Evolutionary conservation across 73 alveolate genomes (phyloP).

Genomic region (Stentor coeruleus): DNA sequence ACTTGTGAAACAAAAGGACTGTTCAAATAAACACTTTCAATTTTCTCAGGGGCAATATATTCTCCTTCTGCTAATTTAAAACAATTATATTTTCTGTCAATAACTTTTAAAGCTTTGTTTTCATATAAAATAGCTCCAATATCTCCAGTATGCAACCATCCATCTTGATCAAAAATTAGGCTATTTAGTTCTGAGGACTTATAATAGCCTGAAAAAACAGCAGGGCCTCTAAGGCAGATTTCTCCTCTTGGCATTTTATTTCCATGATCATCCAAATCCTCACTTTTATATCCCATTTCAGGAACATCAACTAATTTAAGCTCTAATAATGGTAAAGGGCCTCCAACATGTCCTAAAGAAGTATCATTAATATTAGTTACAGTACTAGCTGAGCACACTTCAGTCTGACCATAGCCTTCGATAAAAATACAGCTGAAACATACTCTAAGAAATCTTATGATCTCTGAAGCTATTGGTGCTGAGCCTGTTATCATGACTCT

Average conservation of each 20-base stretch:
- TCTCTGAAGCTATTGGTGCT: slow-evolving; percentile 84
- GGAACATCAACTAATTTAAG: slow-evolving; percentile 78
- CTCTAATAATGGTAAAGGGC: slow-evolving; percentile 60
- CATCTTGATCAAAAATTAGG: slow-evolving; percentile 78
- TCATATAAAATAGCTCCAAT: slow-evolving; percentile 65
- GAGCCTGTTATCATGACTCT: slow-evolving; percentile 76
- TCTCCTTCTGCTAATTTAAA: slow-evolving; percentile 95
- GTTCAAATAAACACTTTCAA: slow-evolving; percentile 73
- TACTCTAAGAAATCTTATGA: slow-evolving; percentile 59
- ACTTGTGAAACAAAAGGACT: slow-evolving; percentile 68
- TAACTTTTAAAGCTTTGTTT: slow-evolving; percentile 63
- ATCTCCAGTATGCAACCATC: slow-evolving; percentile 97
- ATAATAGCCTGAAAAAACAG: slow-evolving; percentile 70
- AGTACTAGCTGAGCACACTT: slow-evolving; percentile 75
- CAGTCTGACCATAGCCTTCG: slow-evolving; percentile 96
- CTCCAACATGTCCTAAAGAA: slow-evolving; percentile 78
- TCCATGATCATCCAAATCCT: slow-evolving; percentile 65
- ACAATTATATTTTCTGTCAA: slow-evolving; percentile 90
- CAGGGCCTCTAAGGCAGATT: slow-evolving; percentile 78
- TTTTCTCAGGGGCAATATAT: slow-evolving; percentile 94
- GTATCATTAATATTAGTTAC: slow-evolving; percentile 58
- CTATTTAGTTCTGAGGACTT: slow-evolving; percentile 64
- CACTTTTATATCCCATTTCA: slow-evolving; percentile 68
- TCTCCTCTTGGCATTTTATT: slow-evolving; percentile 88
- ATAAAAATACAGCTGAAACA: slow-evolving; percentile 64